These are phyloP conservation scores for Leptographium radiaticola DNA, from an alignment of 2,329 filamentous ascomycete genomes.

Conservation along the genomic window DNA sequence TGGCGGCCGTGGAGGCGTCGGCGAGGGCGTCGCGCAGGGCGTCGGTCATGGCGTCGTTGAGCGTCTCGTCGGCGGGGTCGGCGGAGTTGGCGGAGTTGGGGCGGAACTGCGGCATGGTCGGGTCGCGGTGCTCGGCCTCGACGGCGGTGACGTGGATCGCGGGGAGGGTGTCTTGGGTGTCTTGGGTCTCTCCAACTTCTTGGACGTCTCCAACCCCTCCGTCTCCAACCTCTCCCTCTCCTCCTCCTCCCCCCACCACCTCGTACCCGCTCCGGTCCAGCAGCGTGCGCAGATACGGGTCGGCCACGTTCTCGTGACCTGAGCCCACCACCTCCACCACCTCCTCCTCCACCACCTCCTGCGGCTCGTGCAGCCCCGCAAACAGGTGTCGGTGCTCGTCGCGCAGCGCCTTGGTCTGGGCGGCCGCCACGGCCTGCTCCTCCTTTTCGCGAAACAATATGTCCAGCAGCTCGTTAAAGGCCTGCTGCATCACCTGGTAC, in stretches of 20 bases:
- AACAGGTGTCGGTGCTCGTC: constrained; percentile 40
- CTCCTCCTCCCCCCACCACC: not conserved
- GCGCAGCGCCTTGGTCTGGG: constrained; percentile 48
- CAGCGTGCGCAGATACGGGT: constrained; percentile 26
- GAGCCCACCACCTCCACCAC: not conserved
- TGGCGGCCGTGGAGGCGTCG: constrained; percentile 3
- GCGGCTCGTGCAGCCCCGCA: constrained; percentile 22
- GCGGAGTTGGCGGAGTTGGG: constrained; percentile 37
- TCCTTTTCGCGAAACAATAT: constrained; percentile 73
- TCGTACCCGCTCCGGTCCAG: constrained; percentile 31
- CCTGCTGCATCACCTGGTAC: constrained; percentile 83
- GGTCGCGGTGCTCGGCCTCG: constrained; percentile 30
- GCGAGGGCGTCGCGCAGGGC: not conserved
- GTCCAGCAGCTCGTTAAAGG: constrained; percentile 86
- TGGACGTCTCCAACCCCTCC: not conserved
- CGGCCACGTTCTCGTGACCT: not conserved
- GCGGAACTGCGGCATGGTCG: constrained; percentile 56
- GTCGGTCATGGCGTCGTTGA: not conserved
- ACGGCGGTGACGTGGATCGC: not conserved
- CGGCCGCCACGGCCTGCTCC: constrained; percentile 56
- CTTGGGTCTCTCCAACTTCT: not conserved
- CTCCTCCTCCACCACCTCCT: constrained; percentile 2
- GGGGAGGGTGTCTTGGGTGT: not conserved
- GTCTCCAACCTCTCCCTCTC: not conserved
- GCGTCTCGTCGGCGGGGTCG: constrained; percentile 7